These are phyloP conservation scores for Sarcomyxa edulis DNA, from an alignment of 768 basidiomycete species.

Conservation along the genomic window DNA sequence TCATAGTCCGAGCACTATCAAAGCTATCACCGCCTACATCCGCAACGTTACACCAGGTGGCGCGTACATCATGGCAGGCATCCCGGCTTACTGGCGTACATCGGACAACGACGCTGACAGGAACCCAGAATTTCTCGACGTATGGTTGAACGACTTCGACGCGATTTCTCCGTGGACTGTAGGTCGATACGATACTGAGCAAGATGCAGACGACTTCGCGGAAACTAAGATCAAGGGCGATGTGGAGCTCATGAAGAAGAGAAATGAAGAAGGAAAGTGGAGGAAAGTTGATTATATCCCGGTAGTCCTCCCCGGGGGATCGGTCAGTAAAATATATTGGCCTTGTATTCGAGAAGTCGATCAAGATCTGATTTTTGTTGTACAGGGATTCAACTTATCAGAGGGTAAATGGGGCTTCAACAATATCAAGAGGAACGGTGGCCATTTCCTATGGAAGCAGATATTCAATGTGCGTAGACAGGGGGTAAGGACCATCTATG, in stretches of 20 bases:
- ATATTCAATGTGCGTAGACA: conserved; percentile 60
- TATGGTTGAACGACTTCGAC: conserved; percentile 77
- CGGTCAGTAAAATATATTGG: conserved; percentile 43
- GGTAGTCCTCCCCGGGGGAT: conserved; percentile 76
- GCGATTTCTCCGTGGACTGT: conserved; percentile 83
- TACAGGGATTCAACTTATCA: conserved; percentile 66
- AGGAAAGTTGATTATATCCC: conserved; percentile 78
- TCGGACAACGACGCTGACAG: conserved; percentile 64
- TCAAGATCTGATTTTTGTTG: conserved; percentile 9
- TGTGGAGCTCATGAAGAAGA: conserved; percentile 48
- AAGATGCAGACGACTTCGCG: conserved; percentile 60
- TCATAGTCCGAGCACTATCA: conserved; percentile 58
- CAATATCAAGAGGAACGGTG: conserved; percentile 65
- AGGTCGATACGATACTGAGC: conserved; percentile 58
- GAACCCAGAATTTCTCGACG: conserved; percentile 56
- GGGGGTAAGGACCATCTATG: conserved; percentile 65
- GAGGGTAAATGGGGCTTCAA: conserved; percentile 71
- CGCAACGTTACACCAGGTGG: conserved; percentile 64
- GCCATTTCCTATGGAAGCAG: conserved; percentile 77
- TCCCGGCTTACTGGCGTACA: conserved; percentile 73
- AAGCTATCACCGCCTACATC: conserved; percentile 51
- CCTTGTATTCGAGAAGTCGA: conserved; percentile 4
- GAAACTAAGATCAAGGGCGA: conserved; percentile 61
- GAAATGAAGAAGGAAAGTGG: conserved; percentile 33
- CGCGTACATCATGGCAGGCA: conserved; percentile 67